These are phyloP conservation scores for Sugiyamaella smithiae DNA, from an alignment of 805 yeast genomes.

Conservation along the genomic window DNA sequence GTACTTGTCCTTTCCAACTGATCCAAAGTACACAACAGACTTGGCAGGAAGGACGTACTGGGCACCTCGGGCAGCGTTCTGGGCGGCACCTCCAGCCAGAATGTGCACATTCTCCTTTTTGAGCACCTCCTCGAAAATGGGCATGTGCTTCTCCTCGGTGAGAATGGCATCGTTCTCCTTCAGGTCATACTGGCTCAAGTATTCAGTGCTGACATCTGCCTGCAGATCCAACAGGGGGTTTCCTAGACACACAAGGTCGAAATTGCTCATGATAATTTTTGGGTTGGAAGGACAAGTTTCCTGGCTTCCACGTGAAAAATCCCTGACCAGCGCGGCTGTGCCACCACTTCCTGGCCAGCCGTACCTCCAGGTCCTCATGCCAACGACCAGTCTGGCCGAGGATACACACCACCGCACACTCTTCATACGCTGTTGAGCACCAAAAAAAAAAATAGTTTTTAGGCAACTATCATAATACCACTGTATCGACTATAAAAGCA, in stretches of 20 bases:
- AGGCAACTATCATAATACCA: too few relatives aligned
- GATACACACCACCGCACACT: too few relatives aligned
- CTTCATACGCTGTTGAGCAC: too few relatives aligned
- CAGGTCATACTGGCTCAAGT: constrained; percentile 74
- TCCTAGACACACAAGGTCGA: constrained; percentile 62
- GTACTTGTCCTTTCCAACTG: constrained; percentile 91
- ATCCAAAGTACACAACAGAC: constrained; percentile 90
- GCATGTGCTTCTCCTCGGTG: constrained; percentile 77
- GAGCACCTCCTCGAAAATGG: constrained; percentile 79
- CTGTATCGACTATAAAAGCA: too few relatives aligned
- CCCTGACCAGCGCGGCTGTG: not conserved
- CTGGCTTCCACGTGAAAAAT: constrained; percentile 7
- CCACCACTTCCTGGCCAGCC: too few relatives aligned
- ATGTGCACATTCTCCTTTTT: constrained; percentile 53
- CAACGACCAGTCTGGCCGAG: not conserved
- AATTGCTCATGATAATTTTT: constrained; percentile 15
- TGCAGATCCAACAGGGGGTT: constrained; percentile 66
- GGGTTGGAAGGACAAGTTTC: not conserved
- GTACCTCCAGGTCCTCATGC: not conserved
- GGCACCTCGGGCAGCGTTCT: constrained; percentile 98
- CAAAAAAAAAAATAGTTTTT: too few relatives aligned
- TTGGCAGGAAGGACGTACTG: constrained; percentile 80
- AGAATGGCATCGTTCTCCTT: constrained; percentile 94
- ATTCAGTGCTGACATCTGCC: constrained; percentile 39
- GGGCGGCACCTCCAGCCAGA: constrained; percentile 99